Evolutionary conservation across 352 stramenopile species (phyloP), one percentile per base, ranked within the genome.

Genomic region (Phytophthora rubi): DNA sequence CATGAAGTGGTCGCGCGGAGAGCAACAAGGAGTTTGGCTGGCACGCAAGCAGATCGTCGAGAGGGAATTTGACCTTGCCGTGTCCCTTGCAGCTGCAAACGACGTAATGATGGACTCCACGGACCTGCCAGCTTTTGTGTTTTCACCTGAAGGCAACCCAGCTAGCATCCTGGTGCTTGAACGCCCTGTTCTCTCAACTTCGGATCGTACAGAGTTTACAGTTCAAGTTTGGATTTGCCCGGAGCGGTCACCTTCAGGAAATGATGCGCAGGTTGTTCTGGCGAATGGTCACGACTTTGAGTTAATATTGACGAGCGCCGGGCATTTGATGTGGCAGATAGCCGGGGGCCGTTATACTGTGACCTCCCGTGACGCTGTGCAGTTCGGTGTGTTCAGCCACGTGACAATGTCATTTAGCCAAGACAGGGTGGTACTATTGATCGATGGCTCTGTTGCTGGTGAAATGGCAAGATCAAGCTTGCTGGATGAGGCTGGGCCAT

Each of bases 21-120:
- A 96, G 42, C 83, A 95, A 53, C 81, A 89, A 39, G 89, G 89
- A 32, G 83, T 93, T 3, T 96, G 89, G 89, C 62, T 96, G 16
- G 89, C 89, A 3, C 76, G 70, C 23, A 80, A 82, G 71, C 65
- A 88, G 57, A 33, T 30, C 12, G 42, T 80, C 4, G 53, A 68
- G 33, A 59, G 26, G 28, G 35, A 13, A 33, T 92, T 91, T 49
- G 71, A 90, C 39, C 53, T 93, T 15, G 37, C 55, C 9, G 59
- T 62, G 9, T 77, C 62, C 3, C 65, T 95, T 42, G 45, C 54
- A 15, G 70, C 73, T 7, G 67, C 68, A 7, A 76, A 67, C 18
- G 62, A 82, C 57, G 74, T 65, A 2, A 95, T 93, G 86, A 88
- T 74, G 30, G 84, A 94, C 49, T 80, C 79, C 4, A 70, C 76